phyloP scores from a whole-genome alignment of 352 stramenopile species.

The Pythium vanterpoolii region DNA sequence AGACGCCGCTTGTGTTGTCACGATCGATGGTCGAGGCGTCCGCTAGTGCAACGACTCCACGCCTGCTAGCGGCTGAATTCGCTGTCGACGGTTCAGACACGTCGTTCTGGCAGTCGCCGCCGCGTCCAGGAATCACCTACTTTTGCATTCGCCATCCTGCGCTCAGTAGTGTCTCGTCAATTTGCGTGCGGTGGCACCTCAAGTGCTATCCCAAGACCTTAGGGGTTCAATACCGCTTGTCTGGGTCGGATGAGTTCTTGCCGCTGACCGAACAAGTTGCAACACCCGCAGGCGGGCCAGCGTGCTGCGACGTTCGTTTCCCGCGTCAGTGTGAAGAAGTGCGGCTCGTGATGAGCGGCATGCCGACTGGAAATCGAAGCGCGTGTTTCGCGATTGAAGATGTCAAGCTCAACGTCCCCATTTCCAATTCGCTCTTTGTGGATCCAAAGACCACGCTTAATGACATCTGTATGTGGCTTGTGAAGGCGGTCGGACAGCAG shows the following conservation, averaged over 20 bases:
- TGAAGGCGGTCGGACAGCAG: constrained; percentile 37
- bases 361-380: constrained; percentile 60
- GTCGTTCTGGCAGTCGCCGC: constrained; percentile 79
- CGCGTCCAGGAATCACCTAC: constrained; percentile 47
- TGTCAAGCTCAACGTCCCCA: constrained; percentile 56
- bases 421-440: constrained; percentile 51
- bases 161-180: constrained; percentile 47
- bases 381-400: constrained; percentile 67
- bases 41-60: constrained; percentile 46
- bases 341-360: constrained; percentile 63
- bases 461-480: constrained; percentile 63
- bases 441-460: constrained; percentile 54
- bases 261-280: constrained; percentile 32
- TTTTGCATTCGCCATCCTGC: constrained; percentile 42
- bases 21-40: constrained; percentile 52
- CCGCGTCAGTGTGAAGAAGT: constrained; percentile 41
- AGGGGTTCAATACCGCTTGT: constrained; percentile 46
- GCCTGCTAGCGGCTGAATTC: constrained; percentile 39
- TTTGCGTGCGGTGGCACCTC: constrained; percentile 68
- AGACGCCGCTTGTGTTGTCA: constrained; percentile 44
- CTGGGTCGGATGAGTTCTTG: constrained; percentile 37
- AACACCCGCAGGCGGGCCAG: constrained; percentile 20
- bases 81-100: constrained; percentile 51
- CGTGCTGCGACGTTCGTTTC: constrained; percentile 41
- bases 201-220: constrained; percentile 59